phyloP scores from a whole-genome alignment of 1,284 basidiomycete genomes.

The Cryptococcus sp. region DNA sequence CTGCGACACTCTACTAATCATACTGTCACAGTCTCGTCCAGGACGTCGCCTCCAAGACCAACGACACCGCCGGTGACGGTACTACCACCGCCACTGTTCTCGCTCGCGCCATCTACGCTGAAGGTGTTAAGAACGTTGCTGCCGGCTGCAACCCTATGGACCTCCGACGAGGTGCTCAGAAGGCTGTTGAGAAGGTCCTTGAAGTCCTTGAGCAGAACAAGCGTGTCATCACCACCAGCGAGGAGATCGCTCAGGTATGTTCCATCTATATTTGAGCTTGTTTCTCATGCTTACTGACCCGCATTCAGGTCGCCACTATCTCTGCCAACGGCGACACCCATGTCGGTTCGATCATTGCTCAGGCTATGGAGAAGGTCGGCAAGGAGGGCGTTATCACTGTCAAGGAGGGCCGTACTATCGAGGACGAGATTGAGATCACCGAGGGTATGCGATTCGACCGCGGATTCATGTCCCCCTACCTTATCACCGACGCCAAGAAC shows the following conservation, averaged over 20 bases:
- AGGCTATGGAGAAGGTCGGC: slow-evolving; percentile 99
- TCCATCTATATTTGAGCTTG: not conserved
- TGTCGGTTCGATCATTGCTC: slow-evolving; percentile 94
- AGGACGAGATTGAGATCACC: slow-evolving; percentile 98
- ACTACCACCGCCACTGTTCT: slow-evolving; percentile 98
- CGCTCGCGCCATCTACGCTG: slow-evolving; percentile 93
- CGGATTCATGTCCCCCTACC: slow-evolving; percentile 97
- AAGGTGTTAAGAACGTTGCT: slow-evolving; percentile 99
- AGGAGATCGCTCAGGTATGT: slow-evolving; percentile 85
- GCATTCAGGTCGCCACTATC: slow-evolving; percentile 80
- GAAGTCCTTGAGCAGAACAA: slow-evolving; percentile 87
- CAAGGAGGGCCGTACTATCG: slow-evolving; percentile 96
- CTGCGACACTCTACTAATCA: not conserved
- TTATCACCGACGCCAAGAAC: slow-evolving; percentile 96
- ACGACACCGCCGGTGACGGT: slow-evolving; percentile 96
- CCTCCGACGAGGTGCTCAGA: slow-evolving; percentile 92
- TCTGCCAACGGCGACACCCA: slow-evolving; percentile 96
- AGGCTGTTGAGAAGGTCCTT: slow-evolving; percentile 94
- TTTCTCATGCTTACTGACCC: not conserved
- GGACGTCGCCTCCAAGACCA: slow-evolving; percentile 94
- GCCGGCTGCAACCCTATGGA: slow-evolving; percentile 99
- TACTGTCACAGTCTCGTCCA: slow-evolving; percentile 73
- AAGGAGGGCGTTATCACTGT: slow-evolving; percentile 99
- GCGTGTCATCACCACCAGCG: slow-evolving; percentile 92
- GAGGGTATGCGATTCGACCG: slow-evolving; percentile 99